Percentiles rank a stretch among this genome's conserved stretches.
Evolutionary conservation across 495 filamentous ascomycete genomes (phyloP).

Genomic region (Penicillium ucsense): DNA sequence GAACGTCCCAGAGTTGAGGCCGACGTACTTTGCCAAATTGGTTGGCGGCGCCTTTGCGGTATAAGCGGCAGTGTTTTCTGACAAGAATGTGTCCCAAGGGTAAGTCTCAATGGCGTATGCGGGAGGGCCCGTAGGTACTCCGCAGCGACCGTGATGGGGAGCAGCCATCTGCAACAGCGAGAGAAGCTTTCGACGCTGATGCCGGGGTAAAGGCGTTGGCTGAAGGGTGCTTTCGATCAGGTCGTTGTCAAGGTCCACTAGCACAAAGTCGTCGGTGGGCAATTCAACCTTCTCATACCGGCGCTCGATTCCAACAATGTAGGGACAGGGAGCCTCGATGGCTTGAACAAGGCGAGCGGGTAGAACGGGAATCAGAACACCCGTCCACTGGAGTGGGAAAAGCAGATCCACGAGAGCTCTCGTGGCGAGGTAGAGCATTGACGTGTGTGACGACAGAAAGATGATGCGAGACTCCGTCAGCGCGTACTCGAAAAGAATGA

Average conservation of each 20-base stretch:
- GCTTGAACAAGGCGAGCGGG: constrained; percentile 81
- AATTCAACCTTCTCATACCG: constrained; percentile 87
- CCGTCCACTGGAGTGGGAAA: constrained; percentile 86
- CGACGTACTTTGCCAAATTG: constrained; percentile 72
- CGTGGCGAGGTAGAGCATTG: constrained; percentile 90
- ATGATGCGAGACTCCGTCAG: constrained; percentile 93
- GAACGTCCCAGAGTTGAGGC: constrained; percentile 80
- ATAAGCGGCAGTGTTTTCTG: constrained; percentile 76
- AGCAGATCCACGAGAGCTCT: constrained; percentile 73
- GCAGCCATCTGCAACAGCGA: constrained; percentile 84
- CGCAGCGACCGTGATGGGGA: constrained; percentile 79
- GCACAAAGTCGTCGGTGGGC: constrained; percentile 92
- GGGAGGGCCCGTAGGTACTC: constrained; percentile 80
- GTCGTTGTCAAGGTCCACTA: constrained; percentile 88
- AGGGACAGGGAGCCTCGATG: constrained; percentile 90
- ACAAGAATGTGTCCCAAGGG: constrained; percentile 78
- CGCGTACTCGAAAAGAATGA: constrained; percentile 87
- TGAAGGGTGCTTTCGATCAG: constrained; percentile 69
- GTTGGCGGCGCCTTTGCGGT: constrained; percentile 57
- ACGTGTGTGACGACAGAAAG: constrained; percentile 86
- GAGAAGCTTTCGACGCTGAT: constrained; percentile 80
- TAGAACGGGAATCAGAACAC: constrained; percentile 86
- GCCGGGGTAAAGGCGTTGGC: constrained; percentile 70
- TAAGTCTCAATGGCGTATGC: constrained; percentile 87
- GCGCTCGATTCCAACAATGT: constrained; percentile 90